Percentiles rank a stretch among this genome's conserved stretches.
Conservation (phyloP, 1,284 basidiomycete genomes). For the Ceratobasidium theobromae region DNA sequence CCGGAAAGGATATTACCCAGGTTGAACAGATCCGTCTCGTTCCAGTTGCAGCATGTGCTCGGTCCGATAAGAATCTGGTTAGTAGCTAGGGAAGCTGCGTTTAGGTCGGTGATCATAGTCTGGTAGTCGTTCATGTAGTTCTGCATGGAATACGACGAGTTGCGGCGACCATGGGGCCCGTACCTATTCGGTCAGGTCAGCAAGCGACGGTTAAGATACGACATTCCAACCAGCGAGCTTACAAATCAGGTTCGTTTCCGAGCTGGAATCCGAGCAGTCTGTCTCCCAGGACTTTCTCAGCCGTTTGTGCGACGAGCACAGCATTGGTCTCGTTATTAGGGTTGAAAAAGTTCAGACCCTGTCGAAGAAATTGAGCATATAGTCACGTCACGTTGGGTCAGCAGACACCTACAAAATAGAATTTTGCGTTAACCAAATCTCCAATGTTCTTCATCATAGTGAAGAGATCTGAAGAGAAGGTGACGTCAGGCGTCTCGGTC, state of each 20-base stretch:
- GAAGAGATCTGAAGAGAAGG: constrained; percentile 29
- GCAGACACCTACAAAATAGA: constrained; percentile 24
- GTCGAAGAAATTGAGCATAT: background rate
- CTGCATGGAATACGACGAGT: constrained; percentile 39
- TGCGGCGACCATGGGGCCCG: constrained; percentile 19
- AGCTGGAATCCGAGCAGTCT: constrained; percentile 31
- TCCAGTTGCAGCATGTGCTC: constrained; percentile 46
- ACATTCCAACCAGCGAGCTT: background rate
- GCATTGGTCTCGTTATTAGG: constrained; percentile 26
- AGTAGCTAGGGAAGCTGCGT: constrained; percentile 38
- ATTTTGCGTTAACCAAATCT: constrained; percentile 29
- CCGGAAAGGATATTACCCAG: too few relatives aligned
- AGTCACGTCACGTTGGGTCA: background rate
- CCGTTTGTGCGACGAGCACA: constrained; percentile 14
- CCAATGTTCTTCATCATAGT: constrained; percentile 20
- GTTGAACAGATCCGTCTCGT: constrained; percentile 12
- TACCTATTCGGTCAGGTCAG: constrained; percentile 4
- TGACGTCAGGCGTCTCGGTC: constrained; percentile 34
- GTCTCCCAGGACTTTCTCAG: constrained; percentile 13
- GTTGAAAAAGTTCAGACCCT: constrained; percentile 45
- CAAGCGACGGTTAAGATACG: background rate
- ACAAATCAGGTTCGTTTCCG: constrained; percentile 35
- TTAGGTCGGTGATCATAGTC: constrained; percentile 38
- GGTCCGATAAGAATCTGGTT: constrained; percentile 44
- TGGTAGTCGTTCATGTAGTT: constrained; percentile 44